phyloP scores from a whole-genome alignment of 768 basidiomycete genomes.

The Leccinum subtestaceum region DNA sequence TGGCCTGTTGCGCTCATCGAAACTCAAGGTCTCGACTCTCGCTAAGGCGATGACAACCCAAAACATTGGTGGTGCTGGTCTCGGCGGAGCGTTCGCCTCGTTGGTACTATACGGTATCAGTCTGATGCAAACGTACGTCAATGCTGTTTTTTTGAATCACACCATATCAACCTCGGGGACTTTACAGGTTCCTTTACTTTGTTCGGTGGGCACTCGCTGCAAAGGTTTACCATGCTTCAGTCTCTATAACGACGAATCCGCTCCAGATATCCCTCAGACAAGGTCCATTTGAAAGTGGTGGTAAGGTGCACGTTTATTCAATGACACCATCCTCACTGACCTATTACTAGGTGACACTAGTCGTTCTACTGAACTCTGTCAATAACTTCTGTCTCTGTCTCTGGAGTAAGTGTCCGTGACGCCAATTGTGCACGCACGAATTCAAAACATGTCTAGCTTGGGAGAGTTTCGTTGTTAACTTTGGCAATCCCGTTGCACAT shows the following conservation, averaged over 20 bases:
- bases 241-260: background rate
- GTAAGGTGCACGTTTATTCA: background rate
- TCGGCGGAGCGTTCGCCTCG: background rate
- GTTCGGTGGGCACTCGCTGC: background rate
- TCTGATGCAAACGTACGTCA: background rate
- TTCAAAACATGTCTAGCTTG: background rate
- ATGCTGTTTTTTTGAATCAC: background rate
- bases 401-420: background rate
- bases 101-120: background rate
- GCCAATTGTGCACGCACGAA: background rate
- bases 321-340: background rate
- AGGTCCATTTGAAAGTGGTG: background rate
- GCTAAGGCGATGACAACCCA: background rate
- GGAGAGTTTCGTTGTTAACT: background rate
- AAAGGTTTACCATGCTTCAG: background rate
- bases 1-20: background rate
- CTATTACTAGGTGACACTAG: background rate
- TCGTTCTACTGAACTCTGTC: background rate
- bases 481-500: background rate
- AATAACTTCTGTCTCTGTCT: background rate
- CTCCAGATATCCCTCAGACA: background rate
- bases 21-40: background rate
- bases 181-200: background rate
- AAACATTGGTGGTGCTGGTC: background rate
- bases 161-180: background rate